phyloP scores from a whole-genome alignment of 2,329 filamentous ascomycete species.

The Chaetomiaceae sp. region DNA sequence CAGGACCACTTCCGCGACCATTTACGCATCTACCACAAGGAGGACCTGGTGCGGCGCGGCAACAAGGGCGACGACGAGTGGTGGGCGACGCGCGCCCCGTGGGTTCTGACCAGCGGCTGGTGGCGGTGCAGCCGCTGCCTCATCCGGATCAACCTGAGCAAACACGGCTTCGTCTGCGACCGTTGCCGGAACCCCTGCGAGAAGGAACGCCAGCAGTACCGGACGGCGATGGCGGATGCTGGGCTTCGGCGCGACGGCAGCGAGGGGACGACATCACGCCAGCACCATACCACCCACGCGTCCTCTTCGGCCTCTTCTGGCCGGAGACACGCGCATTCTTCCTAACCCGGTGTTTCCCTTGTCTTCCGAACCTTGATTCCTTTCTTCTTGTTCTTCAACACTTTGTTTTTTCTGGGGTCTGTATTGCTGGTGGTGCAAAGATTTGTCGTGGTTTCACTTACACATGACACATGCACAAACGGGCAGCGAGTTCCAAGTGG shows the following conservation, averaged over 20 bases:
- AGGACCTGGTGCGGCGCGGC: slow-evolving; percentile 49
- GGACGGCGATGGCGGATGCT: not conserved
- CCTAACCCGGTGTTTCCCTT: not conserved
- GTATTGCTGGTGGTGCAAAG: not conserved
- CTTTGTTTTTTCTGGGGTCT: too few relatives aligned
- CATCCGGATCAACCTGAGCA: slow-evolving; percentile 38
- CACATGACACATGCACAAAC: not conserved
- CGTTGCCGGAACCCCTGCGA: slow-evolving; percentile 46
- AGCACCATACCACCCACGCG: too few relatives aligned
- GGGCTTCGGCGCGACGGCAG: not conserved
- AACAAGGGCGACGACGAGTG: slow-evolving; percentile 23
- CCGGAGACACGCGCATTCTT: not conserved
- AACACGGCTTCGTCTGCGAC: slow-evolving; percentile 42
- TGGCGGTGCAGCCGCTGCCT: slow-evolving; percentile 55
- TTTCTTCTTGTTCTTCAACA: not conserved
- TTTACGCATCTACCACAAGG: slow-evolving; percentile 51
- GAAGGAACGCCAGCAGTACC: slow-evolving; percentile 15
- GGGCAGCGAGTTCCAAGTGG: not conserved
- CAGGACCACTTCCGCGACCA: slow-evolving; percentile 56
- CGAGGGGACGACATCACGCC: not conserved
- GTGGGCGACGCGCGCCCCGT: slow-evolving; percentile 19
- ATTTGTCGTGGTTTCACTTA: not conserved
- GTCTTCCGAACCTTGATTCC: not conserved
- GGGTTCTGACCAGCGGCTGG: slow-evolving; percentile 38
- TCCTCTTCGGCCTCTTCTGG: too few relatives aligned